Conservation (phyloP, 2,329 filamentous ascomycete genomes). For the Botrytis paeoniae region DNA sequence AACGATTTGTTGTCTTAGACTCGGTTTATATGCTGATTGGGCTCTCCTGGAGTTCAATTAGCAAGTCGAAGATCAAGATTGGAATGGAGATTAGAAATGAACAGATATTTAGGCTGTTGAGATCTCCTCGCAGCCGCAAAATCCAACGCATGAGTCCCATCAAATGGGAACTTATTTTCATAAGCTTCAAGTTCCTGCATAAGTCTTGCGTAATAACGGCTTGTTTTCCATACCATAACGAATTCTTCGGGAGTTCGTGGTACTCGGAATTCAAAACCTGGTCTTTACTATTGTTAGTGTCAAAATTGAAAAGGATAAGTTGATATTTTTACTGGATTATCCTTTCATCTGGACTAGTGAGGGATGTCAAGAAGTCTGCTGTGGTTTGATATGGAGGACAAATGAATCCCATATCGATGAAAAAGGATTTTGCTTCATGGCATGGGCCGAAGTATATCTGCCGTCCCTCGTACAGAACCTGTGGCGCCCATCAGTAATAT, state of each 20-base stretch:
- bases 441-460: conserved; percentile 69
- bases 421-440: conserved; percentile 63
- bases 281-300: conserved; percentile 39
- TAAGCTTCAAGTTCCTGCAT: conserved; percentile 40
- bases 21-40: conserved; percentile 79
- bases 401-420: conserved; percentile 67
- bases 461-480: conserved; percentile 64
- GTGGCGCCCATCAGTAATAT: conserved; percentile 14
- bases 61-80: background rate
- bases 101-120: conserved; percentile 30
- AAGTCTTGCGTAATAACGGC: conserved; percentile 44
- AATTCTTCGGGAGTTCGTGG: conserved; percentile 71
- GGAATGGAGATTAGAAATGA: background rate
- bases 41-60: conserved; percentile 43
- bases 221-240: conserved; percentile 50
- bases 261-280: conserved; percentile 58
- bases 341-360: conserved; percentile 54
- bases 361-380: conserved; percentile 73
- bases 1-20: conserved; percentile 68
- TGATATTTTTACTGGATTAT: background rate
- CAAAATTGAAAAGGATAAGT: conserved; percentile 24
- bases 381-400: conserved; percentile 57
- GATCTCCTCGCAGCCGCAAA: conserved; percentile 42
- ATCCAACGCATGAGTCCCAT: conserved; percentile 45
- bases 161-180: conserved; percentile 40